Conservation (phyloP, 2,329 filamentous ascomycete genomes). For the Sclerotinia sclerotiorum region DNA sequence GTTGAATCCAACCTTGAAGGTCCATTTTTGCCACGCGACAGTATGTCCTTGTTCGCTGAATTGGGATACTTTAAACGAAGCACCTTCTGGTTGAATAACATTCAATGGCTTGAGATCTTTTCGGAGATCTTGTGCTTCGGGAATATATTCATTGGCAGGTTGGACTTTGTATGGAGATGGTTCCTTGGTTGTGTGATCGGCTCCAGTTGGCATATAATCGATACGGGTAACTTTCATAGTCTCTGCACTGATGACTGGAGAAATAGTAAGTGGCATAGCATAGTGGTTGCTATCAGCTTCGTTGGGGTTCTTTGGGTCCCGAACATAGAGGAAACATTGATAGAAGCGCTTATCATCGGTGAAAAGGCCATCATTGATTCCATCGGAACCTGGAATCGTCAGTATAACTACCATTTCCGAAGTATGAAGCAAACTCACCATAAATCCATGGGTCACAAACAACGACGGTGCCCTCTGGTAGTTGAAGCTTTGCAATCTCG, state of each 20-base stretch:
- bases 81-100: conserved; percentile 63
- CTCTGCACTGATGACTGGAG: conserved; percentile 63
- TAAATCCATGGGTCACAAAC: conserved; percentile 67
- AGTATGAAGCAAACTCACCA: conserved; percentile 42
- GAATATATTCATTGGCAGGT: conserved; percentile 62
- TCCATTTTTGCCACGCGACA: conserved; percentile 67
- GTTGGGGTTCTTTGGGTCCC: conserved; percentile 57
- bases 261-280: conserved; percentile 63
- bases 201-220: conserved; percentile 67
- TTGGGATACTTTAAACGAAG: conserved; percentile 56
- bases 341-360: conserved; percentile 50
- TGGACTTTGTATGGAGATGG: conserved; percentile 57
- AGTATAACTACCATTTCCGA: conserved; percentile 6
- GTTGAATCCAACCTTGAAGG: conserved; percentile 61
- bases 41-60: conserved; percentile 53
- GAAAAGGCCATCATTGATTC: conserved; percentile 49
- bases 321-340: conserved; percentile 67
- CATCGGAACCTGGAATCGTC: conserved; percentile 49
- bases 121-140: conserved; percentile 59
- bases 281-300: conserved; percentile 69
- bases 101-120: conserved; percentile 64
- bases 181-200: conserved; percentile 57
- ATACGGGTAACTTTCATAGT: conserved; percentile 67
- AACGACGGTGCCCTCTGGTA: conserved; percentile 59
- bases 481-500: conserved; percentile 60